Conservation (phyloP, 2,329 filamentous ascomycete genomes). For the Balansia obtecta region DNA sequence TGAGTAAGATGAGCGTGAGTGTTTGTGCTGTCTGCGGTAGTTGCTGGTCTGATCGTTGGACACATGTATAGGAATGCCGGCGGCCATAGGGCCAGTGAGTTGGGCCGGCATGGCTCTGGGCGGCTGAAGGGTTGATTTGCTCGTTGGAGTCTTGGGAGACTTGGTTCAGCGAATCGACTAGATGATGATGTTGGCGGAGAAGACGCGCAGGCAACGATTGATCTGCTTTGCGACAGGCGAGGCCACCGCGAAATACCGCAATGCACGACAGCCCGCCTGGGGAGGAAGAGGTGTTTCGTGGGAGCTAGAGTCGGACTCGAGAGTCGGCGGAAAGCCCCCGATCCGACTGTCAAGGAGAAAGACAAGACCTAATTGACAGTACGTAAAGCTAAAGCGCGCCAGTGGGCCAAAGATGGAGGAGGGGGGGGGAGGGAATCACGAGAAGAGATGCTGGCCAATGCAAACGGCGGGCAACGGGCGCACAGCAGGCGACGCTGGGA, state of each 20-base stretch:
- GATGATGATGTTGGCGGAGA: neutral
- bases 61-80: slow-evolving; percentile 26
- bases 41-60: slow-evolving; percentile 22
- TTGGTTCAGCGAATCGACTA: neutral
- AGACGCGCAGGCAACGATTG: neutral
- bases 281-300: slow-evolving; percentile 4
- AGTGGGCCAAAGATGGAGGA: slow-evolving; percentile 16
- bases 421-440: slow-evolving; percentile 6
- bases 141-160: neutral
- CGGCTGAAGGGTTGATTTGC: neutral
- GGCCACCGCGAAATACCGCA: slow-evolving; percentile 12
- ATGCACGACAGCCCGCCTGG: slow-evolving; percentile 11
- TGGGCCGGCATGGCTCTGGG: slow-evolving; percentile 25
- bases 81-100: slow-evolving; percentile 24
- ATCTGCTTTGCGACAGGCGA: slow-evolving; percentile 13
- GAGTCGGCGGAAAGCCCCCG: neutral
- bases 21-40: slow-evolving; percentile 39
- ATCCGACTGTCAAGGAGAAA: slow-evolving; percentile 1
- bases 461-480: slow-evolving; percentile 10
- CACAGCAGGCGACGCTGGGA: slow-evolving; percentile 6
- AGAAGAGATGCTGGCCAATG: slow-evolving; percentile 16
- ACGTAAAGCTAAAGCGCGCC: slow-evolving; percentile 23
- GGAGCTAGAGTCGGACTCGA: slow-evolving; percentile 6
- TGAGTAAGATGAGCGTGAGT: slow-evolving; percentile 49
- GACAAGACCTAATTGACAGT: slow-evolving; percentile 13